Percentiles rank a stretch among this genome's conserved stretches.
These are phyloP conservation scores for Chlorociboria aeruginascens DNA, from an alignment of 495 filamentous ascomycete genomes.

Conservation along the genomic window DNA sequence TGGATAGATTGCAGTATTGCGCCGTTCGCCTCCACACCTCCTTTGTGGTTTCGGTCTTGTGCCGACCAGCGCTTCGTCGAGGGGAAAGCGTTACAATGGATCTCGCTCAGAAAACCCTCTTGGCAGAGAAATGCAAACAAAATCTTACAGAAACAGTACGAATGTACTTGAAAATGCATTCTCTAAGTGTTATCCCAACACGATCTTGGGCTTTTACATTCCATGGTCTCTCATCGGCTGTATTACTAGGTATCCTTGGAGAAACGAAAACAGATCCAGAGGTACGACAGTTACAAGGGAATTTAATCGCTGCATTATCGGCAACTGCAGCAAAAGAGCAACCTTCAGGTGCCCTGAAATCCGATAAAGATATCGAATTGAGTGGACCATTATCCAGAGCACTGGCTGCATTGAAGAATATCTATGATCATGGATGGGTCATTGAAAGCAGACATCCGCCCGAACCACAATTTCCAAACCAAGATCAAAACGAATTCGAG, in stretches of 20 bases:
- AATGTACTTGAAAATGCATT: conserved; percentile 57
- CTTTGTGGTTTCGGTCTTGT: conserved; percentile 42
- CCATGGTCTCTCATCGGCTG: conserved; percentile 50
- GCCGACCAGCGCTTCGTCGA: conserved; percentile 38
- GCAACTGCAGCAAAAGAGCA: conserved; percentile 40
- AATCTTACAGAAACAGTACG: conserved; percentile 54
- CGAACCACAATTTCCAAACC: conserved; percentile 10
- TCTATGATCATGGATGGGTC: conserved; percentile 42
- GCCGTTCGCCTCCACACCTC: conserved; percentile 41
- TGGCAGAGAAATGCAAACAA: conserved; percentile 44
- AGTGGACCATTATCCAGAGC: conserved; percentile 41
- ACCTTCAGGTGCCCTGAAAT: conserved; percentile 23
- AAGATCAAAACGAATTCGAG: conserved; percentile 22
- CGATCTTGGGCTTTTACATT: conserved; percentile 58
- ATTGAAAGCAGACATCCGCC: conserved; percentile 5
- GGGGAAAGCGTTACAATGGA: conserved; percentile 27
- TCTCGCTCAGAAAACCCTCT: conserved; percentile 29
- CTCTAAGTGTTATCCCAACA: conserved; percentile 50
- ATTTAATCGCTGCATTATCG: conserved; percentile 42
- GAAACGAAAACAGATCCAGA: conserved; percentile 46
- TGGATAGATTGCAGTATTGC: conserved; percentile 42
- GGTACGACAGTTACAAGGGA: conserved; percentile 41
- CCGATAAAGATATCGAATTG: conserved; percentile 39
- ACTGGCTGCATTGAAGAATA: conserved; percentile 40
- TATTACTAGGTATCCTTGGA: conserved; percentile 51